Evolutionary conservation across 257 asterid species (phyloP), one percentile per base, ranked within the genome.

Genomic region (Coffea canephora): DNA sequence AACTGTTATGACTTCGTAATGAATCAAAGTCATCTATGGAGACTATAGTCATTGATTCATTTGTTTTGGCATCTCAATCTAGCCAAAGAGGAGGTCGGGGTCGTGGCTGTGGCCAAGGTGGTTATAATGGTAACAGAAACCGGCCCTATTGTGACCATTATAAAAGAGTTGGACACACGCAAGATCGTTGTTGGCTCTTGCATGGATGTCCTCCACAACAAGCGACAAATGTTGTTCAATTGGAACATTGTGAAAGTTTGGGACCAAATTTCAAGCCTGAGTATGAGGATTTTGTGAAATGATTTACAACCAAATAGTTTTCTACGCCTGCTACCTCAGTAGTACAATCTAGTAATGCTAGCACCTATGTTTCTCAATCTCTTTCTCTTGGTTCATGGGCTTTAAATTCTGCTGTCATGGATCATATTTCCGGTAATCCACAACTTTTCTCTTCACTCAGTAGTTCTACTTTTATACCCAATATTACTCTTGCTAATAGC

Each of bases 221-320:
- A 31, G 9, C n/a, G 19, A 71, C n/a, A 21, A 50, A 71, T 71
- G 27, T 71, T 70, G 71, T 43, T 50, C 45, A 72, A 34, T 48
- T 25, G 39, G 11, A n/a, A 23, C 19, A 41, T 65, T 49, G 36
- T 41, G 15, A 70, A 34, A 66, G 10, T 49, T 9, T 15, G 3
- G 15, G 15, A 49, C 15, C 54, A 49, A 49, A 9, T 7, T 4
- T 39, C 4, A 41, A 4, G 59, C 48, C 41, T 14, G 14, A 48
- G 25, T 49, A 49, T 74, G 36, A 64, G 31, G 69, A 36, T 15
- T 49, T 49, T 74, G 61, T 49, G 23, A 8, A 25, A n/a, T 62
- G 59, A 69, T n/a, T 21, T 62, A 15, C 69, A 73, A 54, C 74
- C 55, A 59, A 78, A 77, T 41, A 71, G 2, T 61, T 54, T 64